phyloP scores from a whole-genome alignment of 805 yeast species.

The Ogataea nitratoaversa region DNA sequence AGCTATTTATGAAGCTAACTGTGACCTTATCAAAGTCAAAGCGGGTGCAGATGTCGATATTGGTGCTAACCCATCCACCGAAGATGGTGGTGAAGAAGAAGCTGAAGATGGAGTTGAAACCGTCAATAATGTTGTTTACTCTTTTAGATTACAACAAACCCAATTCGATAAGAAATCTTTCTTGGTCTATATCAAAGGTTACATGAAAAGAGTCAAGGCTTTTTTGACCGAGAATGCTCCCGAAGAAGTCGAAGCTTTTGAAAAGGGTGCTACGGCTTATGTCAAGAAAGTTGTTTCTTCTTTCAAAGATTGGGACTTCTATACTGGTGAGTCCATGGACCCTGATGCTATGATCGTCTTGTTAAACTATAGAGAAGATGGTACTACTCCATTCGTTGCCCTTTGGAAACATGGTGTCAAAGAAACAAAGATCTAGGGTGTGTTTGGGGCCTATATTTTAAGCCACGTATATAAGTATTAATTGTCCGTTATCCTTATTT shows the following conservation, averaged over 20 bases:
- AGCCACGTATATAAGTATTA: too few relatives aligned
- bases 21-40: slow-evolving; percentile 84
- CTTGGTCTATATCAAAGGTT: slow-evolving; percentile 94
- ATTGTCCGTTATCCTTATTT: too few relatives aligned
- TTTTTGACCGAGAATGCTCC: slow-evolving; percentile 86
- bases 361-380: slow-evolving; percentile 99
- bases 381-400: slow-evolving; percentile 94
- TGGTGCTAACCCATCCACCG: slow-evolving; percentile 99
- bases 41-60: slow-evolving; percentile 89
- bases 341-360: slow-evolving; percentile 98
- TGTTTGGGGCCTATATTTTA: too few relatives aligned
- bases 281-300: slow-evolving; percentile 93
- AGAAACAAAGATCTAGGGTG: slow-evolving; percentile 89
- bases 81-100: slow-evolving; percentile 79
- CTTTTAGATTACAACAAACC: slow-evolving; percentile 96
- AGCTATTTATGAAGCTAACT: slow-evolving; percentile 95
- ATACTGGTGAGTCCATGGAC: slow-evolving; percentile 99
- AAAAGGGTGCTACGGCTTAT: slow-evolving; percentile 95
- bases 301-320: slow-evolving; percentile 99
- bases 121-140: slow-evolving; percentile 97
- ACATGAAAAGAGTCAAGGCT: slow-evolving; percentile 96
- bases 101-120: slow-evolving; percentile 81
- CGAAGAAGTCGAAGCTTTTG: slow-evolving; percentile 81
- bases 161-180: slow-evolving; percentile 97
- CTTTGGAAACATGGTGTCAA: slow-evolving; percentile 99